Base-by-base conservation (phyloP, 306 rosid species). In the Bauhinia variegata region DNA sequence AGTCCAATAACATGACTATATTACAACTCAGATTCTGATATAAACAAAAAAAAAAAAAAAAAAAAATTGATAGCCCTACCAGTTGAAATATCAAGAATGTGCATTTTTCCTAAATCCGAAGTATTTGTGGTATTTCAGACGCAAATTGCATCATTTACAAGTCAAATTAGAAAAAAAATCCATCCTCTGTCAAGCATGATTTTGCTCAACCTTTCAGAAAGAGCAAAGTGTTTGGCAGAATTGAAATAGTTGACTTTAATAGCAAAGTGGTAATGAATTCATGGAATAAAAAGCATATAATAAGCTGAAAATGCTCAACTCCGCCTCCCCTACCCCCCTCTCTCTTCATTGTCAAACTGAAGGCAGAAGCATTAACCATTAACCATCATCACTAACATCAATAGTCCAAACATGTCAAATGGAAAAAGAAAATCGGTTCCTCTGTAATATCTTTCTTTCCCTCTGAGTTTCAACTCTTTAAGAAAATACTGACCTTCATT, bases 401-500 rank as follows among this genome's bases (percentile, higher is more conserved):
- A 48, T 39, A 76, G 28, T 36, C 36, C 68, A 54, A 59, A 38
- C 63, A 61, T 39, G 31, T 18, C 56, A 63, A 51, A 43, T 38
- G 50, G 46, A 72, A 47, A 19, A 50, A 47, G 14, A 50, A 51
- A 71, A 36, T 53, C 7, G 13, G 38, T 50, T 67, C 37, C 36
- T 54, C 72, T 43, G 17, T 67, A 11, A 54, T 49, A 39, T 31
- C 37, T 48, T 49, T 14, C 49, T 16, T 59, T 68, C 36, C 28
- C 56, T 36, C 37, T 49, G 61, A 52, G 67, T 38, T 8, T 63
- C 13, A 65, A 59, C 53, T 53, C 65, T 39, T 19, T 67, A 60
- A 66, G 34, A 38, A 54, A 13, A 31, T 33, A 47, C 88, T 60
- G 48, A 86, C 98, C 86, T 58, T 81, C 70, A 78, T 47, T 54